phyloP scores from a whole-genome alignment of 352 stramenopile genomes.

The Phytopythium montanum region DNA sequence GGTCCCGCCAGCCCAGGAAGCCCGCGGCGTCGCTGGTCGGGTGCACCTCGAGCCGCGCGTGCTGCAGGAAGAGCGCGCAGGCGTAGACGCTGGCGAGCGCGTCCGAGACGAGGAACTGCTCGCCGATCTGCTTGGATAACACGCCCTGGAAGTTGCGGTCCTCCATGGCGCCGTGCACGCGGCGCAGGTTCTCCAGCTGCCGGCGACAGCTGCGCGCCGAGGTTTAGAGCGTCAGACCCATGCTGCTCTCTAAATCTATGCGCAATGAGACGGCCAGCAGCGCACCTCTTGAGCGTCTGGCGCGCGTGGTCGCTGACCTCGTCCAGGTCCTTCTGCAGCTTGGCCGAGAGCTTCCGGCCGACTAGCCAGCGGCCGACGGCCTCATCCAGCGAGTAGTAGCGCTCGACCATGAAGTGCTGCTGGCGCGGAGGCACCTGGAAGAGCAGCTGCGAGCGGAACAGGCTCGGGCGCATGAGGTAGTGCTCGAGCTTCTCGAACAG shows the following conservation, averaged over 20 bases:
- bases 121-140: conserved; percentile 34
- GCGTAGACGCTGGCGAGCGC: conserved; percentile 73
- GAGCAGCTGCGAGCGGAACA: conserved; percentile 76
- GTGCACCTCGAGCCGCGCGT: conserved; percentile 76
- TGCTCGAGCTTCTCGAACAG: conserved; percentile 84
- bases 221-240: neutral
- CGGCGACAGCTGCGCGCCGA: conserved; percentile 45
- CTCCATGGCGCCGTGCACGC: conserved; percentile 69
- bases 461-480: conserved; percentile 72
- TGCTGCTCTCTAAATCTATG: too few relatives aligned
- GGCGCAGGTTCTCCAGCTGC: conserved; percentile 75
- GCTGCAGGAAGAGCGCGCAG: conserved; percentile 77
- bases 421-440: conserved; percentile 78
- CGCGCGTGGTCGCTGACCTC: conserved; percentile 71
- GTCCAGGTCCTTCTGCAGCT: conserved; percentile 83
- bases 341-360: conserved; percentile 78
- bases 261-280: too few relatives aligned
- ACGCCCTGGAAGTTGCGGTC: conserved; percentile 79
- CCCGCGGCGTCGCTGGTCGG: conserved; percentile 43
- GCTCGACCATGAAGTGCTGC: conserved; percentile 80
- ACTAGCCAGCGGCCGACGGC: conserved; percentile 69
- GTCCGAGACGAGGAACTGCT: conserved; percentile 68
- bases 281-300: conserved; percentile 46
- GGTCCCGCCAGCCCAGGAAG: conserved; percentile 62
- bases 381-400: conserved; percentile 75